Evolutionary conservation across 169 alveolate species (phyloP).

Genomic region (Plasmodium chabaudi): DNA sequence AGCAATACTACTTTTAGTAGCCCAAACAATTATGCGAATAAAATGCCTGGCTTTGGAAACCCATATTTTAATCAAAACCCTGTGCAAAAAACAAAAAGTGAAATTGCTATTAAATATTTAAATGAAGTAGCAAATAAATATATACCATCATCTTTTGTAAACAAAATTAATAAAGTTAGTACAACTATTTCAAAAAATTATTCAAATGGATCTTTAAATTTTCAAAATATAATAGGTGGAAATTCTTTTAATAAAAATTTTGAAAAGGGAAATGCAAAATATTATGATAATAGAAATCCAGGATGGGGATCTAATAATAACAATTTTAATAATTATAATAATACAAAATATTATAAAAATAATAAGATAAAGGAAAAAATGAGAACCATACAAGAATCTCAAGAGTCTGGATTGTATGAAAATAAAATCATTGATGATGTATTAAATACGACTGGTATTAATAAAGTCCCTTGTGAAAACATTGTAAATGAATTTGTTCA

Average conservation of each 20-base stretch:
- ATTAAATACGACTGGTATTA: slow-evolving; percentile 33
- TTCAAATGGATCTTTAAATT: slow-evolving; percentile 63
- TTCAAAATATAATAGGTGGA: slow-evolving; percentile 62
- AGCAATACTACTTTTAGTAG: slow-evolving; percentile 6
- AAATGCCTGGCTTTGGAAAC: slow-evolving; percentile 72
- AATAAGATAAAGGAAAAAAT: background rate
- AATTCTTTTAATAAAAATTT: slow-evolving; percentile 27
- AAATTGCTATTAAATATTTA: slow-evolving; percentile 61
- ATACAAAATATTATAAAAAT: background rate
- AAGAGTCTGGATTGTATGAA: slow-evolving; percentile 41
- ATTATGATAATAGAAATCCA: background rate
- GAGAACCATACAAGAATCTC: slow-evolving; percentile 40
- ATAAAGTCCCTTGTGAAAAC: slow-evolving; percentile 53
- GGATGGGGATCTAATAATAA: background rate
- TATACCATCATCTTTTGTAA: slow-evolving; percentile 68
- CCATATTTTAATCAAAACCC: slow-evolving; percentile 72
- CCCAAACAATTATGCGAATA: slow-evolving; percentile 39
- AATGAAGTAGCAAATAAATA: slow-evolving; percentile 69
- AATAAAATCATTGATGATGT: slow-evolving; percentile 53
- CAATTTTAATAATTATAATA: background rate
- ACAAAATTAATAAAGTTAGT: slow-evolving; percentile 61
- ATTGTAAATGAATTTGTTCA: slow-evolving; percentile 37
- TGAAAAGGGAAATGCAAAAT: slow-evolving; percentile 9
- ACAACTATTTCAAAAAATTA: slow-evolving; percentile 58
- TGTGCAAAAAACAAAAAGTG: slow-evolving; percentile 55